phyloP scores from a whole-genome alignment of 2,329 filamentous ascomycete genomes.

The Penicillium sp. region DNA sequence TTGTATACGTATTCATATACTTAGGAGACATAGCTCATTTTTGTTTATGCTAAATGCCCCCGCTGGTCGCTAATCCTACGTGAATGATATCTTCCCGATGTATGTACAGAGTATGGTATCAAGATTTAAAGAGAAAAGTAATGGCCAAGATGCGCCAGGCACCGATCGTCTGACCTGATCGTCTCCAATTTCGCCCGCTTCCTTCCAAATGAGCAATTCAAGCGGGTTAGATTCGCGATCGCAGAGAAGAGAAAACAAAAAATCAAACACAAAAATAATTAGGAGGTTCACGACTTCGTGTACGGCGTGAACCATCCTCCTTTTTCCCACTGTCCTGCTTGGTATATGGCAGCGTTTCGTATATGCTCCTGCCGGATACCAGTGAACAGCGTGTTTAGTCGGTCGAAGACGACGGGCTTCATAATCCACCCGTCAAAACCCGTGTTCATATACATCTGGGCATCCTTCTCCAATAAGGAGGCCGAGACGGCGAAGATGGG shows the following conservation, averaged over 20 bases:
- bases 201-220: neutral
- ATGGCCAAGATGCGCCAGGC: slow-evolving; percentile 4
- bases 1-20: neutral
- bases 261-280: neutral
- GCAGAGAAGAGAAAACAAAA: neutral
- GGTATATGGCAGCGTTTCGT: slow-evolving; percentile 69
- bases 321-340: slow-evolving; percentile 76
- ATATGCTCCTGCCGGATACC: slow-evolving; percentile 69
- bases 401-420: slow-evolving; percentile 83
- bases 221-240: neutral
- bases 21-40: neutral
- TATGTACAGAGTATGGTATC: slow-evolving; percentile 15
- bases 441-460: slow-evolving; percentile 70
- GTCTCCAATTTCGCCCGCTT: neutral
- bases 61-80: neutral
- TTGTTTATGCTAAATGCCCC: neutral
- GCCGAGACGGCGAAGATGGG: slow-evolving; percentile 90
- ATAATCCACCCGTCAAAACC: slow-evolving; percentile 92
- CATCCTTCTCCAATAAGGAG: slow-evolving; percentile 74
- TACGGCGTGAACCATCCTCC: slow-evolving; percentile 75
- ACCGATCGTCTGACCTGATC: neutral
- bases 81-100: slow-evolving; percentile 1
- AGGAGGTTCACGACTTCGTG: slow-evolving; percentile 1
- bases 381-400: slow-evolving; percentile 70
- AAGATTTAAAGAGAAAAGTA: neutral